Evolutionary conservation across 148 eudicot genomes (phyloP), one percentile per base, ranked within the genome.

Genomic region (Polygonum aviculare): DNA sequence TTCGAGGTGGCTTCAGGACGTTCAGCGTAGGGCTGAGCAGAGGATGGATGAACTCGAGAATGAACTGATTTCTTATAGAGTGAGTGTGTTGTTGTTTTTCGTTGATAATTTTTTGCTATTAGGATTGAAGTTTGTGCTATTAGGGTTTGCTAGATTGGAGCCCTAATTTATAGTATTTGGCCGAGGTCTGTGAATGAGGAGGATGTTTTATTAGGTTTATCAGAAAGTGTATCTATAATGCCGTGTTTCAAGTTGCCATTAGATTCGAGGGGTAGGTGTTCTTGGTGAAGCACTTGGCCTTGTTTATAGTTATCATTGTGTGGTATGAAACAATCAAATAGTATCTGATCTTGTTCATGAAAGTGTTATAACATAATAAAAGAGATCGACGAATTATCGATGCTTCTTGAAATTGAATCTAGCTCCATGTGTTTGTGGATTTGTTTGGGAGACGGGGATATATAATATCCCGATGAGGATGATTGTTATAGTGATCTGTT

Each of bases 21-120:
- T 95, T 7, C 96, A 95, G 69, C 70, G 89, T 0, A 77, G 91
- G 77, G 94, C 94, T 4, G 97, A 95, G 74, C 86, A 74, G 80
- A 81, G 86, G 87, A 92, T 85, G 78, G 98, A 92, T 83, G 92
- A 87, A 78, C 89, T 94, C 18, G 98, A 94, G 86, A 92, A 81
- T 54, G 97, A 92, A 52, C 96, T 95, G 49, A 95, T 89, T 86
- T 91, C 97, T 77, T 91, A 90, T 81, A 81, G 94, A 82, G 98
- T 91, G 49, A 12, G 59, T 75, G 72, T 5, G 26, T 16, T n/a
- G n/a, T n/a, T n/a, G 2, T 18, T 52, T 70, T 26, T 70, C 18
- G 21, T 39, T 40, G 49, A 21, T 60, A 8, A 15, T n/a, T 26
- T 26, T 26, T 9, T 6, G 21, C 21, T 67, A 21, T 38, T 26